phyloP scores from a whole-genome alignment of 495 filamentous ascomycete species.

The Amphirosellinia nigrospora region DNA sequence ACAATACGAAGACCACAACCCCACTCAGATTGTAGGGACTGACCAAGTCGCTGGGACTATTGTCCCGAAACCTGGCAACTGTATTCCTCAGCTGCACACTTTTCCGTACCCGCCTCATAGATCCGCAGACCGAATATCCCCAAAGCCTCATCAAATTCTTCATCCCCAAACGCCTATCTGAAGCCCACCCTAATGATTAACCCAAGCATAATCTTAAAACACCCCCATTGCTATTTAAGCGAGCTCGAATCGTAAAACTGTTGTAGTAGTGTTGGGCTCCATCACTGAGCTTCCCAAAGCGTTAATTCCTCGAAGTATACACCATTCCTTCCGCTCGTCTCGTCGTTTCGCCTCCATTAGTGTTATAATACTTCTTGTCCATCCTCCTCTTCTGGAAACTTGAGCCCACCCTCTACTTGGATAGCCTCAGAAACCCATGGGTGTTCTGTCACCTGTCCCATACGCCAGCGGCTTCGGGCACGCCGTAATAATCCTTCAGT shows the following conservation, averaged over 20 bases:
- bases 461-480: constrained; percentile 71
- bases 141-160: constrained; percentile 1
- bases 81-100: not conserved
- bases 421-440: constrained; percentile 82
- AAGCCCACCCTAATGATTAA: not conserved
- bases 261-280: not conserved
- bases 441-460: constrained; percentile 71
- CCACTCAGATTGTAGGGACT: not conserved
- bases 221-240: not conserved
- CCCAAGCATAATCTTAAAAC: constrained; percentile 14
- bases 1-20: not conserved
- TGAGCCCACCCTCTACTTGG: constrained; percentile 70
- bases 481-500: constrained; percentile 85
- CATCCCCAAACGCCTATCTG: constrained; percentile 3
- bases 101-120: not conserved
- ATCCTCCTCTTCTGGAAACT: constrained; percentile 69
- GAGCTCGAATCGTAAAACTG: constrained; percentile 11
- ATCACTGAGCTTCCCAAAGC: not conserved
- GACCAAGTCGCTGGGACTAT: not conserved
- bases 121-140: not conserved
- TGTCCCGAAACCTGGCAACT: not conserved
- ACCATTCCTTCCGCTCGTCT: not conserved
- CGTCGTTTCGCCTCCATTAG: not conserved
- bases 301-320: not conserved
- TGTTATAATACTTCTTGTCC: constrained; percentile 54